Evolutionary conservation across 768 basidiomycete species (phyloP).

Genomic region (Suillus alpinus): DNA sequence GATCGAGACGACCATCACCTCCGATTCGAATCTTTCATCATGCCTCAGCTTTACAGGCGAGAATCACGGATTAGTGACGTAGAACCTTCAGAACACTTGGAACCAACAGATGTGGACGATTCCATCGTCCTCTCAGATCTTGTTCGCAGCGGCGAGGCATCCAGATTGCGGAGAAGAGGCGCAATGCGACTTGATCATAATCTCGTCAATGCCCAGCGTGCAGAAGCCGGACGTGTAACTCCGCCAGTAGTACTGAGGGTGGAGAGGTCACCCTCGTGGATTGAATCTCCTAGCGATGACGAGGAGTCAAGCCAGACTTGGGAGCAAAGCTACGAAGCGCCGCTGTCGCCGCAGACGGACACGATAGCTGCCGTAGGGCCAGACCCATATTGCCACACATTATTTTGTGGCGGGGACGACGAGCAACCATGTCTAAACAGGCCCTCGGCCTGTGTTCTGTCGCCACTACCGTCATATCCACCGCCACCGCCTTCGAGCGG

Average conservation of each 20-base stretch:
- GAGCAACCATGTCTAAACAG: conserved; percentile 8
- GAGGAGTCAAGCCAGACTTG: conserved; percentile 32
- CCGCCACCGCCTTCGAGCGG: conserved; percentile 21
- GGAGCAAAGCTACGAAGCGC: conserved; percentile 32
- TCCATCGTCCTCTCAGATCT: conserved; percentile 72
- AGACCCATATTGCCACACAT: conserved; percentile 29
- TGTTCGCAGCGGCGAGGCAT: conserved; percentile 71
- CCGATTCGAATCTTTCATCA: conserved; percentile 9
- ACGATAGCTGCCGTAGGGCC: conserved; percentile 12
- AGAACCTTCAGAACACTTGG: conserved; percentile 17
- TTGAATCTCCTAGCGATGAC: conserved; percentile 27
- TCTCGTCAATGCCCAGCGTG: conserved; percentile 24
- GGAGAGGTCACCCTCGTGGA: conserved; percentile 32
- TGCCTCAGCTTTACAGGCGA: conserved; percentile 32
- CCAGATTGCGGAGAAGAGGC: conserved; percentile 68
- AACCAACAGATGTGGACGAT: conserved; percentile 56
- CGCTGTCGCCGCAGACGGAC: conserved; percentile 23
- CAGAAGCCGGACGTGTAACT: conserved; percentile 22
- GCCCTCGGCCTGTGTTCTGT: conserved; percentile 26
- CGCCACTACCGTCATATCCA: conserved; percentile 37
- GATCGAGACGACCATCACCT: conserved; percentile 23
- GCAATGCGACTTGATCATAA: conserved; percentile 63
- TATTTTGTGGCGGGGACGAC: conserved; percentile 43
- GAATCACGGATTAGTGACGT: conserved; percentile 5
- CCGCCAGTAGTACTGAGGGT: conserved; percentile 25